Percentiles rank a stretch among this genome's conserved stretches.
phyloP scores from a whole-genome alignment of 148 eudicot species.

The Amaranthus hypochondriacus region DNA sequence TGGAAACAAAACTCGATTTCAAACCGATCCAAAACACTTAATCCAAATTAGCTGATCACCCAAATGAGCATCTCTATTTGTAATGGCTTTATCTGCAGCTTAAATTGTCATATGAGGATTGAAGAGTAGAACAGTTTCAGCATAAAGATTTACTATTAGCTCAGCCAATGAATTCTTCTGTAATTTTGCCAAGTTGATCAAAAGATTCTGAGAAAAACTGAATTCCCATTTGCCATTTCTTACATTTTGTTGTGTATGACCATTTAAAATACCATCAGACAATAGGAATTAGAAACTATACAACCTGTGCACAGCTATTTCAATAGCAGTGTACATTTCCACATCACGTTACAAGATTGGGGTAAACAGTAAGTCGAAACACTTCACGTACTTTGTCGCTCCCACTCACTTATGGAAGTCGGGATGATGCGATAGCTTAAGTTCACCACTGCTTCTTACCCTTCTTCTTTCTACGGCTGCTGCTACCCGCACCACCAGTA shows the following conservation, averaged over 20 bases:
- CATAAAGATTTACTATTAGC: neutral
- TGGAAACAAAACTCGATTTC: no score
- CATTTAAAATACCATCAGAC: neutral
- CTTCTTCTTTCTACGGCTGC: constrained; percentile 75
- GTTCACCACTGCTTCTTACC: constrained; percentile 67
- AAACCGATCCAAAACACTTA: no score
- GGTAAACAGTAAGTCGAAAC: neutral
- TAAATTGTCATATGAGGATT: no score
- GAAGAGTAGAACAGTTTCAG: neutral
- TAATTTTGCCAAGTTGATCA: neutral
- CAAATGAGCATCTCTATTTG: no score
- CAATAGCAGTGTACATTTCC: constrained; percentile 9
- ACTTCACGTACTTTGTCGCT: neutral
- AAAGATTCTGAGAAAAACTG: neutral
- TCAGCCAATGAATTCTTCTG: neutral
- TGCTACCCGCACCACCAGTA: constrained; percentile 28
- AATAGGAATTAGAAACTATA: constrained; percentile 19
- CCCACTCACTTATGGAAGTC: neutral
- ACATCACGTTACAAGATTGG: constrained; percentile 17
- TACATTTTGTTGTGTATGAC: constrained; percentile 4
- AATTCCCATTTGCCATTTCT: constrained; percentile 9
- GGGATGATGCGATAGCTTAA: neutral
- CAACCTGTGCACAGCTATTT: constrained; percentile 14
- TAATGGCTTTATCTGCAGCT: no score
- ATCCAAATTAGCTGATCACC: no score